Percentiles rank a stretch among this genome's conserved stretches.
Conservation (phyloP, 495 filamentous ascomycete species). For the Penicillium nucicola region DNA sequence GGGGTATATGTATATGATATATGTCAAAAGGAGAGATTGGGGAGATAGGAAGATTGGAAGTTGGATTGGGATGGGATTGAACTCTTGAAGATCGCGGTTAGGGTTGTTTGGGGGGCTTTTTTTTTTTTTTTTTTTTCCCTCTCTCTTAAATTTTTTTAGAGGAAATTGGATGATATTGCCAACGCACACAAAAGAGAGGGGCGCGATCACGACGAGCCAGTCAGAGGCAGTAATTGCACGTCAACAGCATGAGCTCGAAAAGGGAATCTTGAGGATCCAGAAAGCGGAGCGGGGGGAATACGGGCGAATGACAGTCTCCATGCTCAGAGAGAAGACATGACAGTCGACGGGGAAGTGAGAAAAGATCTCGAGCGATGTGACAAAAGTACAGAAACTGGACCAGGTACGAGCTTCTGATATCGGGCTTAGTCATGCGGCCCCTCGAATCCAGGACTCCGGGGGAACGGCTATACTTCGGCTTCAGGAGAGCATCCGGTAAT, state of each 20-base stretch:
- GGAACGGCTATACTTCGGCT: too few relatives aligned
- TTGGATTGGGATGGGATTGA: too few relatives aligned
- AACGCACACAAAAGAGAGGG: constrained; percentile 11
- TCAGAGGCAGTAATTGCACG: constrained; percentile 5
- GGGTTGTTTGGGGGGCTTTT: background rate
- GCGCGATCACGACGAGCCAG: constrained; percentile 9
- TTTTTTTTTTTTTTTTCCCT: background rate
- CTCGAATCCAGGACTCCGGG: too few relatives aligned
- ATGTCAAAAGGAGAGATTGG: too few relatives aligned
- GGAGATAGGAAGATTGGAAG: too few relatives aligned
- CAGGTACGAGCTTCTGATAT: background rate
- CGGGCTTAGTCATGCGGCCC: background rate
- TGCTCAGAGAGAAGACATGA: background rate
- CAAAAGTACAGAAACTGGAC: constrained; percentile 3
- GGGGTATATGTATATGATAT: too few relatives aligned
- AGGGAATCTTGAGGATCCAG: constrained; percentile 29
- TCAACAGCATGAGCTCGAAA: constrained; percentile 23
- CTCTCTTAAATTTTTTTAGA: too few relatives aligned
- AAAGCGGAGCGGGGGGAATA: constrained; percentile 13
- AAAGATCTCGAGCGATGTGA: background rate
- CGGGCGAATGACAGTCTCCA: constrained; percentile 6
- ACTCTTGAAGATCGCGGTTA: too few relatives aligned
- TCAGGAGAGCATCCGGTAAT: too few relatives aligned
- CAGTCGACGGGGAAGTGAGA: background rate
- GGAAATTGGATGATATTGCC: background rate